phyloP scores from a whole-genome alignment of 1,139 yeast species.

The Saccharomyces hybrid region DNA sequence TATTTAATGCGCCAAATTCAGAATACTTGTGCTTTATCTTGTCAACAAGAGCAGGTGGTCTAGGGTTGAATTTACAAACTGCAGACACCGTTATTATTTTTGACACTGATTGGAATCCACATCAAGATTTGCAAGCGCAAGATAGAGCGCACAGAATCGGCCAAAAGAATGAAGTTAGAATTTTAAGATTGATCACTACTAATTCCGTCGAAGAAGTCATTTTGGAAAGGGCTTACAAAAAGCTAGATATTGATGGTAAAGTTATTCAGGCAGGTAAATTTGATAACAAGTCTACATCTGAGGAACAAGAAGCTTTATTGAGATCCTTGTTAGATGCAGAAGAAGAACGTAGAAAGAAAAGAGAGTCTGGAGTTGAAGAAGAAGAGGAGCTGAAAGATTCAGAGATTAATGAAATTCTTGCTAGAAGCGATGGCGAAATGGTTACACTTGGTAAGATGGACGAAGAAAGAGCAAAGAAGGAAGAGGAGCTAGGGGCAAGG shows the following conservation, averaged over 20 bases:
- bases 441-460: slow-evolving; percentile 50
- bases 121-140: slow-evolving; percentile 86
- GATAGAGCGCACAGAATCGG: slow-evolving; percentile 91
- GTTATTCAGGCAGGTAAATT: slow-evolving; percentile 86
- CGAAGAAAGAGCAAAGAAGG: slow-evolving; percentile 45
- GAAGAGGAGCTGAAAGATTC: slow-evolving; percentile 58
- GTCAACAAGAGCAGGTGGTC: slow-evolving; percentile 86
- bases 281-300: slow-evolving; percentile 74
- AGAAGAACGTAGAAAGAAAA: slow-evolving; percentile 48
- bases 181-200: slow-evolving; percentile 69
- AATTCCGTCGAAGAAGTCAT: slow-evolving; percentile 82
- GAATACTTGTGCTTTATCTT: slow-evolving; percentile 71
- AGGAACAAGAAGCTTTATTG: slow-evolving; percentile 73
- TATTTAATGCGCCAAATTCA: slow-evolving; percentile 64
- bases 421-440: slow-evolving; percentile 58
- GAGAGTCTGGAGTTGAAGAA: slow-evolving; percentile 36
- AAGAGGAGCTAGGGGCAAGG: slow-evolving; percentile 32
- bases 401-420: slow-evolving; percentile 64
- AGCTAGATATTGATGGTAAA: slow-evolving; percentile 79
- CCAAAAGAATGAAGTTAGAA: slow-evolving; percentile 78
- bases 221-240: slow-evolving; percentile 73
- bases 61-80: slow-evolving; percentile 77
- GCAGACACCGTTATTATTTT: slow-evolving; percentile 85
- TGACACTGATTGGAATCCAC: slow-evolving; percentile 91
- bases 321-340: slow-evolving; percentile 66